A percentile compares a stretch with the other conserved stretches of the same genome.
These are phyloP conservation scores for Cryptomeria japonica DNA, from an alignment of 75 land plant genomes.

Conservation along the genomic window DNA sequence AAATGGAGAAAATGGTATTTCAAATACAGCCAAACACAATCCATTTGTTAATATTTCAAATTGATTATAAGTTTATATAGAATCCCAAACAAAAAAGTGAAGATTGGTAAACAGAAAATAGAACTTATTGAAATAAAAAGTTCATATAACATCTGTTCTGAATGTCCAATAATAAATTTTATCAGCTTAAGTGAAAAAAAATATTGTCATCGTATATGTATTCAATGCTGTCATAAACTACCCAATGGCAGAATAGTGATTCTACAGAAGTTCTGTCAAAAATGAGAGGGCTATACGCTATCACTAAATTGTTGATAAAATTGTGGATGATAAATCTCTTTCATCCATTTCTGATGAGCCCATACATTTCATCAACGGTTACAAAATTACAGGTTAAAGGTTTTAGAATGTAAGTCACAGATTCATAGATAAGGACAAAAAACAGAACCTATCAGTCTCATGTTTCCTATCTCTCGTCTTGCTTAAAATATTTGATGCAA, in stretches of 20 bases:
- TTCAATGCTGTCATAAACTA: not conserved
- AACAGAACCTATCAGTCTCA: too few species aligned
- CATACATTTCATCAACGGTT: not conserved
- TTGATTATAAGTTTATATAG: too few species aligned
- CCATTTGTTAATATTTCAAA: not conserved
- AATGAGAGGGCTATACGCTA: not conserved
- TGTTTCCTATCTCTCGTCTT: not conserved
- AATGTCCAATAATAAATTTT: too few species aligned
- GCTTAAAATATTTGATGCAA: too few species aligned
- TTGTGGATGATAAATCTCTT: not conserved
- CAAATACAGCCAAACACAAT: not conserved
- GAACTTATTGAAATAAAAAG: not conserved
- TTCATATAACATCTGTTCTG: too few species aligned
- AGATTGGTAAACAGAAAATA: not conserved
- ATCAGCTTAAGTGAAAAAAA: not conserved
- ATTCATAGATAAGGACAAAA: not conserved
- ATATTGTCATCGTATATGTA: not conserved
- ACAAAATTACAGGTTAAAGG: not conserved
- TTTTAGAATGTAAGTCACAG: not conserved
- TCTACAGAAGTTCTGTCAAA: not conserved
- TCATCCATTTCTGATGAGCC: not conserved
- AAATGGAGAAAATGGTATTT: too few species aligned
- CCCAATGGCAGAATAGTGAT: not conserved
- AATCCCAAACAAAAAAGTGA: not conserved
- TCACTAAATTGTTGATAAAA: not conserved